Evolutionary conservation across 2,329 filamentous ascomycete species (phyloP).

Genomic region (Colletotrichum incanum): DNA sequence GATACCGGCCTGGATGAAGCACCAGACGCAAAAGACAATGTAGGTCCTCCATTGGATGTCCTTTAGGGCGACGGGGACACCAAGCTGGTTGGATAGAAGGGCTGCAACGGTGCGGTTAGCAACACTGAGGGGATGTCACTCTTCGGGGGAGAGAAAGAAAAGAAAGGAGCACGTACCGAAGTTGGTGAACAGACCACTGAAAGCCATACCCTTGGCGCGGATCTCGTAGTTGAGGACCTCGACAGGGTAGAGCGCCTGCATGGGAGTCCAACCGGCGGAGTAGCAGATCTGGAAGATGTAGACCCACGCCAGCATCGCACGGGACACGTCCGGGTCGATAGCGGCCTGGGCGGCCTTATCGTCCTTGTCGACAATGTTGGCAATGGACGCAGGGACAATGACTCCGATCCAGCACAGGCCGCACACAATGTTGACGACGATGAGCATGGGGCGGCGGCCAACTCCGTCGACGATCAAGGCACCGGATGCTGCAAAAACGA

Average conservation of each 20-base stretch:
- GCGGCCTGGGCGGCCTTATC: slow-evolving; percentile 38
- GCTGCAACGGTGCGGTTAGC: slow-evolving; percentile 61
- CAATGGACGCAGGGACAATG: slow-evolving; percentile 60
- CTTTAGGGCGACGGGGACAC: slow-evolving; percentile 62
- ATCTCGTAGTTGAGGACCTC: slow-evolving; percentile 69
- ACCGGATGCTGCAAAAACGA: slow-evolving; percentile 64
- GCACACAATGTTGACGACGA: slow-evolving; percentile 63
- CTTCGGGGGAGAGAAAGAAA: neutral
- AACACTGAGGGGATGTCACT: too few species aligned
- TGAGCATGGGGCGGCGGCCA: slow-evolving; percentile 66
- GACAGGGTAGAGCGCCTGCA: slow-evolving; percentile 64
- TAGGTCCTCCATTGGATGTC: slow-evolving; percentile 70
- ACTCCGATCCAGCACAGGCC: slow-evolving; percentile 66
- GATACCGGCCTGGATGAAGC: slow-evolving; percentile 55
- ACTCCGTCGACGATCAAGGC: slow-evolving; percentile 64
- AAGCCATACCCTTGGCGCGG: slow-evolving; percentile 70
- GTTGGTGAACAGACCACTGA: slow-evolving; percentile 49
- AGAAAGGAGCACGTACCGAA: slow-evolving; percentile 13
- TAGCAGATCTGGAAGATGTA: slow-evolving; percentile 68
- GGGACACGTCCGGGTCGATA: slow-evolving; percentile 53
- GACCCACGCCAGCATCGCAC: slow-evolving; percentile 65
- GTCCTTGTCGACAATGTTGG: slow-evolving; percentile 50
- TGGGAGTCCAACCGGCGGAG: slow-evolving; percentile 58
- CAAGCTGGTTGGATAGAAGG: slow-evolving; percentile 63
- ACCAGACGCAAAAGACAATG: slow-evolving; percentile 66